Percentiles rank a stretch among this genome's conserved stretches.
phyloP scores from a whole-genome alignment of 2,329 filamentous ascomycete species.

The Ampelomyces quisqualis region DNA sequence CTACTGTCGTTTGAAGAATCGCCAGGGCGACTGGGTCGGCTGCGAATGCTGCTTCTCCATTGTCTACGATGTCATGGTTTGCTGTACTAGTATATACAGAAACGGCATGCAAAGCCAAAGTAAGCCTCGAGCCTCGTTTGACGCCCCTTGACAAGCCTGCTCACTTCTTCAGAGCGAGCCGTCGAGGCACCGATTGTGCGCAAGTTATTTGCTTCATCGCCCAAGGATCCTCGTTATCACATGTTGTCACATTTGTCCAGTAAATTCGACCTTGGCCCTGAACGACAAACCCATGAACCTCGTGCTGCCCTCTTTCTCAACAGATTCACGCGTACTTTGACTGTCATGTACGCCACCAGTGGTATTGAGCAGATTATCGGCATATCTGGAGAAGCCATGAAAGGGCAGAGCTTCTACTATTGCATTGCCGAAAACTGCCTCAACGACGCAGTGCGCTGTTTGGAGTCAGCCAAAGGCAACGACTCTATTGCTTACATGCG shows the following conservation, averaged over 20 bases:
- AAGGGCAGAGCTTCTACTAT: slow-evolving; percentile 81
- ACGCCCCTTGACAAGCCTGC: not conserved
- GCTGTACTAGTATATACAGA: slow-evolving; percentile 77
- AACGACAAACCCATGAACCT: slow-evolving; percentile 66
- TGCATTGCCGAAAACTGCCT: slow-evolving; percentile 79
- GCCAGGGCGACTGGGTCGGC: slow-evolving; percentile 69
- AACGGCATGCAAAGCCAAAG: slow-evolving; percentile 69
- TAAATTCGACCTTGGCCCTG: slow-evolving; percentile 66
- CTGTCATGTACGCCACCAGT: slow-evolving; percentile 83
- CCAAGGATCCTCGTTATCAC: slow-evolving; percentile 80
- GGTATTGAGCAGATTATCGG: slow-evolving; percentile 75
- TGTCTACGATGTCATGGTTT: slow-evolving; percentile 84
- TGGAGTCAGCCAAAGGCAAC: slow-evolving; percentile 85
- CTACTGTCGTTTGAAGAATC: slow-evolving; percentile 71
- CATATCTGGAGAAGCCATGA: slow-evolving; percentile 66
- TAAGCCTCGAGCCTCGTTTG: slow-evolving; percentile 51
- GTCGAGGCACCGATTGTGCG: slow-evolving; percentile 76
- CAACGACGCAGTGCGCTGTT: slow-evolving; percentile 70
- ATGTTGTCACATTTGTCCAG: slow-evolving; percentile 83
- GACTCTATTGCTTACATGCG: slow-evolving; percentile 88
- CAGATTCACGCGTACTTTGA: slow-evolving; percentile 77
- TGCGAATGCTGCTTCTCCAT: slow-evolving; percentile 90
- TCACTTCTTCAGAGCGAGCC: slow-evolving; percentile 64
- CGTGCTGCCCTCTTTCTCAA: slow-evolving; percentile 83
- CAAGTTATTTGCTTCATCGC: slow-evolving; percentile 77